Evolutionary conservation across 345 rosid genomes (phyloP), one percentile per base, ranked within the genome.

Genomic region (Ailanthus altissimus): DNA sequence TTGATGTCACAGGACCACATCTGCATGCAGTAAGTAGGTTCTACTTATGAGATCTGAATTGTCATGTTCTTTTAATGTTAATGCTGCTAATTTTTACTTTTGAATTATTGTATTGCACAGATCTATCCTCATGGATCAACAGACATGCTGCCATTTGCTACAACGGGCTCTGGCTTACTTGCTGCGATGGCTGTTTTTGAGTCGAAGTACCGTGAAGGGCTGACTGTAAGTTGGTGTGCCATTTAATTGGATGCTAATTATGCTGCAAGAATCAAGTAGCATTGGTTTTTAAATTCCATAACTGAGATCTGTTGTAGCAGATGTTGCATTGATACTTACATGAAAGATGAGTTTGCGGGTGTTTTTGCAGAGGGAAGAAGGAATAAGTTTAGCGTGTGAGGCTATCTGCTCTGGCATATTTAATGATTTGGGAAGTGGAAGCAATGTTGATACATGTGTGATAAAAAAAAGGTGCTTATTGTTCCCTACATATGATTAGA

Each of bases 141-240:
- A 61, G 94, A 90, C 79, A 89, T 92, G 3, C 81, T 90, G 77
- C 93, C 92, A 72, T 92, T 87, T 57, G 95, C 97, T 11, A 90
- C 97, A 57, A 92, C 90, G 97, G 97, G 94, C 20, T 92, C 93
- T 80, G 94, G 94, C 77, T 90, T 94, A 65, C 91, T 92, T 15
- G 93, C 97, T 70, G 97, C 94, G 67, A 89, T 92, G 94, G 75
- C 92, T 70, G 84, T 90, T 59, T 92, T 92, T 75, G 94, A 92
- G 81, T 89, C 91, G 62, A 89, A 88, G 75, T 90, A 90, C 79
- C 85, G 57, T 77, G 94, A 92, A 84, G 93, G 89, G 77, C 80
- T 92, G 65, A 90, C 83, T 69, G 97, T 90, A 86, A 90, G 97
- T 85, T 74, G 42, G 67, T 66, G 28, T 59, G 20, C 62, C 26